Conservation (phyloP, 768 basidiomycete genomes). For the Agaricus bisporus region DNA sequence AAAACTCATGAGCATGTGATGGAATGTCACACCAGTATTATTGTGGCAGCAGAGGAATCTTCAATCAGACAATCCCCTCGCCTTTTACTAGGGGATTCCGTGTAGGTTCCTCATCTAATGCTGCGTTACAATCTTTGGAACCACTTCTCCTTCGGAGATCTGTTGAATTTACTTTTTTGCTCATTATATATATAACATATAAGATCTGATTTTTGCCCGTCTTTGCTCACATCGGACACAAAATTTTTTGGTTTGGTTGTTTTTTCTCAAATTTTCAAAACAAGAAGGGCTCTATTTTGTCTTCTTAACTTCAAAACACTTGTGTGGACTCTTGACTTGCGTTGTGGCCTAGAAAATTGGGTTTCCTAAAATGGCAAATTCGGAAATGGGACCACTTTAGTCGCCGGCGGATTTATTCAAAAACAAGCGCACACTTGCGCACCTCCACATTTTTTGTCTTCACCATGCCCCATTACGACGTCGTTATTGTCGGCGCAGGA, state of each 20-base stretch:
- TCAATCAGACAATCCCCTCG: conserved; percentile 50
- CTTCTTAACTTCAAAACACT: too few species aligned
- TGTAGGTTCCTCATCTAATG: conserved; percentile 35
- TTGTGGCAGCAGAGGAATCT: conserved; percentile 34
- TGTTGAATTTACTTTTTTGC: not conserved
- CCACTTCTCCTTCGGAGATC: conserved; percentile 22
- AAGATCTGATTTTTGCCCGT: too few species aligned
- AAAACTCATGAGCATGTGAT: conserved; percentile 14
- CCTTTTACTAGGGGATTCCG: conserved; percentile 55
- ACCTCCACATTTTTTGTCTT: not conserved
- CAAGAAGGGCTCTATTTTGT: too few species aligned
- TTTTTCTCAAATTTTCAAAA: not conserved
- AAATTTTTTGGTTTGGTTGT: not conserved
- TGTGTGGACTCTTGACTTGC: too few species aligned
- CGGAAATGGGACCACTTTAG: conserved; percentile 7
- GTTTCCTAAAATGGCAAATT: conserved; percentile 1
- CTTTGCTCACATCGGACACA: not conserved
- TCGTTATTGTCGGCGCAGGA: conserved; percentile 89
- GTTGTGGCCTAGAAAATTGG: not conserved
- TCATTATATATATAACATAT: not conserved
- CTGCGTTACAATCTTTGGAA: conserved; percentile 40
- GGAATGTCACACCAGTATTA: not conserved
- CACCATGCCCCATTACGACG: conserved; percentile 45
- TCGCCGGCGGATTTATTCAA: not conserved
- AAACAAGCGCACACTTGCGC: too few species aligned